Base-by-base conservation (phyloP, 1,139 yeast genomes). In the Blastobotrys serpentis region DNA sequence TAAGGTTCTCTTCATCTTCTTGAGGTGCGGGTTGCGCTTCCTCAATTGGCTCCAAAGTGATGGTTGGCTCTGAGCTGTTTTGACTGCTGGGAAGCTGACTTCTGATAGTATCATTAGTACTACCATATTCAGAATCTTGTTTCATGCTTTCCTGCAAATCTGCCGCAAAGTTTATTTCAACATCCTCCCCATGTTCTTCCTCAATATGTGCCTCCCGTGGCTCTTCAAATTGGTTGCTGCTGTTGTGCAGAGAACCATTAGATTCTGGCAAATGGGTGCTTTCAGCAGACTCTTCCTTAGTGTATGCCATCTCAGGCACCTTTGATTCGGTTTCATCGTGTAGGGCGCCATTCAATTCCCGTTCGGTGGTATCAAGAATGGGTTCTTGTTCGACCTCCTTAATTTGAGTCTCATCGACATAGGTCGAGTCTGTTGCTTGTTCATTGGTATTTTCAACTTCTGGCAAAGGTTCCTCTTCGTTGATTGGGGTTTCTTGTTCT, bases 1-100 rank as follows among this genome's bases (percentile, higher is more conserved):
- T 77, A 60, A 78, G 61, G 50, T 70, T 67, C 6, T 60, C 58
- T 17, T 49, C 59, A 10, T 47, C 52, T 7, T 51, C 54, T 14
- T 44, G 50, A 5, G 34, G 46, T 21, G 39, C 42, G 5, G 45
- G 46, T 13, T 49, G 43, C 19, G 50, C 53, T 16, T 47, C 41
- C 18, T 50, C 56, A 38, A 57, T 60, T 7, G 62, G 62, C 11
- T 55, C 51, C 18, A 59, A 42, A 6, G 52, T 48, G 16, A 48
- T 29, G 2, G 43, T 29, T 3, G 43, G 43, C 6, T 30, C 43
- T 2, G 43, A 33, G 17, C 23, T 14, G 10, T 38, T 38, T 11
- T 11, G 4, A 8, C 41, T 21, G 21, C 19, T 32, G 6, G 36
- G 17, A 22, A 29, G 43, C 13, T 29, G 37, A 19, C 26, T 41